These are phyloP conservation scores for Raddia guianensis DNA, from an alignment of 176 grass and related monocot species.

Conservation along the genomic window DNA sequence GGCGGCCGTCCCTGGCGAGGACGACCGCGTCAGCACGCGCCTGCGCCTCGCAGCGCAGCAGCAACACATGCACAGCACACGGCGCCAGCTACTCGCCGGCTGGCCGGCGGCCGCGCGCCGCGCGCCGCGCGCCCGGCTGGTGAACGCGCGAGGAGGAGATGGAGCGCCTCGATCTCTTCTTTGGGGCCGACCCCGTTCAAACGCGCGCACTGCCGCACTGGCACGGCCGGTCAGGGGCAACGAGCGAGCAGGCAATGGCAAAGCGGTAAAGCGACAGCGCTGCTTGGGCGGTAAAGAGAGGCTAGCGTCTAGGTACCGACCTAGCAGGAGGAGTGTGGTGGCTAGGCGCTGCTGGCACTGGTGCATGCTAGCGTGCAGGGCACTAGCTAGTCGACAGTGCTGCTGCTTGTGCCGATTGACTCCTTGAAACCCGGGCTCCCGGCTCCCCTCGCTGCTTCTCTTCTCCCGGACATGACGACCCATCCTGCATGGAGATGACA, in stretches of 20 bases:
- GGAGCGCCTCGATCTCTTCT: slow-evolving; percentile 10
- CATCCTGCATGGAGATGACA: slow-evolving; percentile 14
- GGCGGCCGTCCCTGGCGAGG: slow-evolving; percentile 32
- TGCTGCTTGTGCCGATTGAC: slow-evolving; percentile 41
- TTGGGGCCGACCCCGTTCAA: slow-evolving; percentile 40
- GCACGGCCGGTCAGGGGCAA: not conserved
- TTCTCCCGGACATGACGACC: slow-evolving; percentile 47
- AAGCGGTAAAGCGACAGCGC: slow-evolving; percentile 37
- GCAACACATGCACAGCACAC: not conserved
- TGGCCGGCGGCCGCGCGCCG: not conserved
- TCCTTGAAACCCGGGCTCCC: slow-evolving; percentile 63
- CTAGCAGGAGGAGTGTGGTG: not conserved
- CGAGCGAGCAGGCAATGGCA: slow-evolving; percentile 5
- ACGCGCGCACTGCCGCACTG: not conserved
- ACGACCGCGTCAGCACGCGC: slow-evolving; percentile 9
- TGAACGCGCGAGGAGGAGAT: not conserved
- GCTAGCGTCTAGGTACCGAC: slow-evolving; percentile 24
- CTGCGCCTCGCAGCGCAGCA: no score
- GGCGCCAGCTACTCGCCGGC: not conserved
- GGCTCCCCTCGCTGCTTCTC: slow-evolving; percentile 28
- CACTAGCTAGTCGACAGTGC: not conserved
- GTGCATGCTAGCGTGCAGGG: no score
- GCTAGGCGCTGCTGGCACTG: not conserved
- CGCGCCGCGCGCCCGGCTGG: no score
- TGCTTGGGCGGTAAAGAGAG: not conserved